Base-by-base conservation (phyloP, 257 asterid genomes). In the Knoxia roxburghii region DNA sequence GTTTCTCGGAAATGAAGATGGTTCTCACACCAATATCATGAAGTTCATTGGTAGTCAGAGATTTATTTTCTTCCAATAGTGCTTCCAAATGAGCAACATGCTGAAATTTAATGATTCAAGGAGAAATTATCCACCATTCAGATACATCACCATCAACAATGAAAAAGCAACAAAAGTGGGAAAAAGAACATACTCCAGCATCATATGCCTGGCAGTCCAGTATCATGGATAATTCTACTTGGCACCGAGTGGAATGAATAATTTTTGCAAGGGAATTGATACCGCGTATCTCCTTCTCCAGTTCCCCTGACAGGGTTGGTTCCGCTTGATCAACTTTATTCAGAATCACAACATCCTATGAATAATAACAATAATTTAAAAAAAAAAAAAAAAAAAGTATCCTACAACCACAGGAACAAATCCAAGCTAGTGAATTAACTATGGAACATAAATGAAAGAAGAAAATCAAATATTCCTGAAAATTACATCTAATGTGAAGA, bases 331-430 rank as follows among this genome's bases (percentile, higher is more conserved):
- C 99, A 74, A 93, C 81, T 79, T 93, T 93, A 80, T 93, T 93
- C 75, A 93, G 95, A 79, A 93, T 88, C 76, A 93, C 96, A 52
- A 93, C 87, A 88, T 93, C 99, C 98, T 93, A 24, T n/a, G n/a
- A n/a, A n/a, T n/a, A n/a, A n/a, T n/a, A n/a, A n/a, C n/a, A n/a
- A n/a, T n/a, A n/a, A n/a, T n/a, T n/a, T n/a, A n/a, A n/a, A n/a
- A n/a, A n/a, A n/a, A 57, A 17, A 57, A 24, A 18, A 57, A 6
- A 57, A 2, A 57, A 29, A 30, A 30, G 37, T 15, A 46, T n/a
- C n/a, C n/a, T n/a, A n/a, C n/a, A n/a, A n/a, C n/a, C n/a, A n/a
- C n/a, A n/a, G n/a, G n/a, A n/a, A n/a, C n/a, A n/a, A n/a, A n/a
- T n/a, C n/a, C n/a, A n/a, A 51, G 61, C 67, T 64, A 68, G 2